phyloP scores from a whole-genome alignment of 441 rosid species.

The Flueggea neowawraea region DNA sequence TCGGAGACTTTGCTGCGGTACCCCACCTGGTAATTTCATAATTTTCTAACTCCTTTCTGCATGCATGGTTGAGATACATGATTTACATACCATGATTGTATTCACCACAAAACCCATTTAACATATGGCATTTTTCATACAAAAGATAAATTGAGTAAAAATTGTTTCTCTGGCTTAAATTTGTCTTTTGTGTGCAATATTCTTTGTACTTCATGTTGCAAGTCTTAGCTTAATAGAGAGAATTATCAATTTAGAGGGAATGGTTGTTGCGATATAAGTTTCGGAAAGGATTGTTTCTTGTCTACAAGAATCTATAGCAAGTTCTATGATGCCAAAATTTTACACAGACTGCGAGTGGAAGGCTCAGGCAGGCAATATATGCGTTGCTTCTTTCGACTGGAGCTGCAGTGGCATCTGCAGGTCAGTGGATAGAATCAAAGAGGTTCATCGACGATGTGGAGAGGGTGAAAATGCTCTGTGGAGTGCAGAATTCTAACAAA shows the following conservation, averaged over 20 bases:
- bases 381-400: conserved; percentile 89
- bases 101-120: too few species aligned
- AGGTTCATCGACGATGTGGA: conserved; percentile 77
- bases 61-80: background rate
- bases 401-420: conserved; percentile 82
- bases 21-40: conserved; percentile 24
- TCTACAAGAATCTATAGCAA: background rate
- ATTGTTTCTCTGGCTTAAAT: too few species aligned
- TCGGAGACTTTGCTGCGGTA: conserved; percentile 30
- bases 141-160: too few species aligned
- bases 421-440: conserved; percentile 72
- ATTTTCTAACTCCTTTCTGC: background rate
- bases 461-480: conserved; percentile 79
- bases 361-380: conserved; percentile 85
- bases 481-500: conserved; percentile 53
- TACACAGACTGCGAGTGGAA: conserved; percentile 78
- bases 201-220: too few species aligned
- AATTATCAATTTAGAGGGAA: too few species aligned
- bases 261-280: too few species aligned
- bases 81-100: too few species aligned
- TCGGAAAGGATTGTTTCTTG: background rate
- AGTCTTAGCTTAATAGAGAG: too few species aligned
- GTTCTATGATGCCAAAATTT: background rate
- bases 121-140: too few species aligned
- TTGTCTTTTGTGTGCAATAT: too few species aligned